Evolutionary conservation across 768 basidiomycete species (phyloP).

Genomic region (Lactifluus echinatus): DNA sequence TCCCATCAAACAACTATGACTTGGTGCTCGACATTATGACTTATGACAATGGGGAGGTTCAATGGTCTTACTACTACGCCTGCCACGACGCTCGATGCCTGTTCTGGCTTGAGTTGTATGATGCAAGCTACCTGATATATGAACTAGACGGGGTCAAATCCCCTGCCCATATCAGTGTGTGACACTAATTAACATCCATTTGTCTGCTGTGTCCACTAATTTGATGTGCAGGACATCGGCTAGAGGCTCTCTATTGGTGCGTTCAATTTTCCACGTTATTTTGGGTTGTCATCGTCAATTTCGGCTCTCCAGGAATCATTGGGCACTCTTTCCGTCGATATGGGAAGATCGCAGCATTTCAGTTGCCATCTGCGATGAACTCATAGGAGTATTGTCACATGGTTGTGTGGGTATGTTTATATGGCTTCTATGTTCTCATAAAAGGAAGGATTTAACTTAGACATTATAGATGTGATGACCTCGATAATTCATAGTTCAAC

Average conservation of each 20-base stretch:
- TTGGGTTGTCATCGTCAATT: background rate
- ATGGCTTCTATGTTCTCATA: background rate
- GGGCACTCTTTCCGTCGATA: background rate
- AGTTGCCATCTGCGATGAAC: constrained; percentile 23
- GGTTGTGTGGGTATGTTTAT: constrained; percentile 32
- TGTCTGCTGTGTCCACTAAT: background rate
- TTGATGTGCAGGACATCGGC: constrained; percentile 13
- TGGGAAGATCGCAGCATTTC: constrained; percentile 1
- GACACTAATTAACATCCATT: constrained; percentile 5
- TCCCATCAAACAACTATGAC: constrained; percentile 19
- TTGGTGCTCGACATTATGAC: constrained; percentile 9
- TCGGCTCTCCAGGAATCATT: constrained; percentile 18
- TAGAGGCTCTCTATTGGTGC: constrained; percentile 23
- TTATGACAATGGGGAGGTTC: constrained; percentile 17
- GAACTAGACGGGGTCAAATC: no score
- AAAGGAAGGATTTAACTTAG: background rate
- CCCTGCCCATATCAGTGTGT: no score
- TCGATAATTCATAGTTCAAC: background rate
- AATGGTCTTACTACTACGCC: no score
- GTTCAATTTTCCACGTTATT: background rate
- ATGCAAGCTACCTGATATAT: no score
- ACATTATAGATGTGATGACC: background rate
- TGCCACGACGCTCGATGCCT: no score
- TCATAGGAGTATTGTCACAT: constrained; percentile 30
- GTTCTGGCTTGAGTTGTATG: no score